Percentiles rank a stretch among this genome's conserved stretches.
These are phyloP conservation scores for Ophiostoma quercus DNA, from an alignment of 2,329 filamentous ascomycete species.

Conservation along the genomic window DNA sequence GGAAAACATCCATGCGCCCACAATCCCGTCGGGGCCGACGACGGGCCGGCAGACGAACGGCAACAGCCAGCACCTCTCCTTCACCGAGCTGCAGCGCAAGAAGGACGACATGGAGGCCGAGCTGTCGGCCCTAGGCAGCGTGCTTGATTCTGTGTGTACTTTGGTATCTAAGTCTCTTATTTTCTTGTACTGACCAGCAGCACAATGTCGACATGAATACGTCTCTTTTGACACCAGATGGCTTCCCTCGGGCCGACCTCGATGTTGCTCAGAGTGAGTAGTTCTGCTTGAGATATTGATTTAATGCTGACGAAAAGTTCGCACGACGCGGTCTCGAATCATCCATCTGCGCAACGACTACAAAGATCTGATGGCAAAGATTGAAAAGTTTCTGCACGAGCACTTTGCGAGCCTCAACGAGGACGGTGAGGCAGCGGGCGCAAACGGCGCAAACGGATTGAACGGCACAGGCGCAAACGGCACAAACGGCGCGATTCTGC, in stretches of 20 bases:
- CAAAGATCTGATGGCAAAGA: slow-evolving; percentile 75
- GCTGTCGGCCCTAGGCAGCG: slow-evolving; percentile 73
- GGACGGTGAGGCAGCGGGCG: slow-evolving; percentile 34
- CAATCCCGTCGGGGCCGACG: slow-evolving; percentile 68
- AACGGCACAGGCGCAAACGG: slow-evolving; percentile 22
- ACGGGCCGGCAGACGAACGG: slow-evolving; percentile 58
- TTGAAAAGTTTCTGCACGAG: slow-evolving; percentile 83
- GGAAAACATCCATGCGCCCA: slow-evolving; percentile 54
- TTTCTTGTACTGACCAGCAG: slow-evolving; percentile 52
- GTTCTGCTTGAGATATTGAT: not conserved
- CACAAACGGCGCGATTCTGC: slow-evolving; percentile 27
- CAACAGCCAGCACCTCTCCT: slow-evolving; percentile 57
- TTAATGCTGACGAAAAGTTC: slow-evolving; percentile 52
- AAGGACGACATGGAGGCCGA: slow-evolving; percentile 84
- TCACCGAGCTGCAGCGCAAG: slow-evolving; percentile 74
- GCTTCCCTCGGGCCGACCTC: slow-evolving; percentile 86
- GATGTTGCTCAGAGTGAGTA: slow-evolving; percentile 80
- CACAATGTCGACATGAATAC: slow-evolving; percentile 93
- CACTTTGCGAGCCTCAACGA: slow-evolving; percentile 72
- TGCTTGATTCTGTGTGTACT: slow-evolving; percentile 73
- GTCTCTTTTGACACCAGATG: slow-evolving; percentile 76
- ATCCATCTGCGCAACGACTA: slow-evolving; percentile 90
- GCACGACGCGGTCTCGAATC: slow-evolving; percentile 86
- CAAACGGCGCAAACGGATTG: slow-evolving; percentile 27
- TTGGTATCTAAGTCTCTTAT: no score